Conservation (phyloP, 177 flowering plant genomes). For the Telopea speciosissima region DNA sequence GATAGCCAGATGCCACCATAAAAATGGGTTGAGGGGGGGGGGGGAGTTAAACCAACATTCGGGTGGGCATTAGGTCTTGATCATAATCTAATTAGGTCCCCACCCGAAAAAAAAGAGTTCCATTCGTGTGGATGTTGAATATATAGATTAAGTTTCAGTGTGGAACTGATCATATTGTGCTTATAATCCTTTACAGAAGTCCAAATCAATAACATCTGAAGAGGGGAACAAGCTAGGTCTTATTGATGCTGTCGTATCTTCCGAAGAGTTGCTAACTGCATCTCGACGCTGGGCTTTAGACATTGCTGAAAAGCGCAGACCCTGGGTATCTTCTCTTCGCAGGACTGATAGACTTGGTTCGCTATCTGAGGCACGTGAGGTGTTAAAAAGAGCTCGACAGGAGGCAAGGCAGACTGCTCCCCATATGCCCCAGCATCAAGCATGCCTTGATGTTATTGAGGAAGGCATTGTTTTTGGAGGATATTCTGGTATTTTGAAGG, state of each 20-base stretch:
- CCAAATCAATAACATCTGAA: slow-evolving; percentile 75
- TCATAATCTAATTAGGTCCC: not conserved
- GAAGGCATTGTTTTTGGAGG: slow-evolving; percentile 92
- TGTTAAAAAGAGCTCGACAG: slow-evolving; percentile 55
- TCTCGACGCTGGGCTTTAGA: slow-evolving; percentile 83
- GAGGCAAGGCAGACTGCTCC: slow-evolving; percentile 64
- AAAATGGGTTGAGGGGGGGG: not conserved
- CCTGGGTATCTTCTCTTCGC: slow-evolving; percentile 80
- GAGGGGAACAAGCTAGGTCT: slow-evolving; percentile 88
- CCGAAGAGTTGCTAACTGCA: slow-evolving; percentile 64
- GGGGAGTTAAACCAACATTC: not conserved
- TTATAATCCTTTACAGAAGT: slow-evolving; percentile 37
- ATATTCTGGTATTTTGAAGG: slow-evolving; percentile 78
- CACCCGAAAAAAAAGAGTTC: too few species aligned
- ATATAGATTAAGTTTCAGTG: not conserved
- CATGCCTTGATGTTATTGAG: slow-evolving; percentile 82
- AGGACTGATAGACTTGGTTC: slow-evolving; percentile 77
- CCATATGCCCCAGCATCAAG: slow-evolving; percentile 89
- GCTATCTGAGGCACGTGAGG: slow-evolving; percentile 65
- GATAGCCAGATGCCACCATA: not conserved
- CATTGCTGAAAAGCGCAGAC: slow-evolving; percentile 73
- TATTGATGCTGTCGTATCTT: slow-evolving; percentile 74
- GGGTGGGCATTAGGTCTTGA: not conserved
- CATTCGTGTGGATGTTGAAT: not conserved
- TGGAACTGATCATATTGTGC: not conserved